Evolutionary conservation across 2,329 filamentous ascomycete genomes (phyloP), one percentile per base, ranked within the genome.

Genomic region (Grosmannia penicillata): DNA sequence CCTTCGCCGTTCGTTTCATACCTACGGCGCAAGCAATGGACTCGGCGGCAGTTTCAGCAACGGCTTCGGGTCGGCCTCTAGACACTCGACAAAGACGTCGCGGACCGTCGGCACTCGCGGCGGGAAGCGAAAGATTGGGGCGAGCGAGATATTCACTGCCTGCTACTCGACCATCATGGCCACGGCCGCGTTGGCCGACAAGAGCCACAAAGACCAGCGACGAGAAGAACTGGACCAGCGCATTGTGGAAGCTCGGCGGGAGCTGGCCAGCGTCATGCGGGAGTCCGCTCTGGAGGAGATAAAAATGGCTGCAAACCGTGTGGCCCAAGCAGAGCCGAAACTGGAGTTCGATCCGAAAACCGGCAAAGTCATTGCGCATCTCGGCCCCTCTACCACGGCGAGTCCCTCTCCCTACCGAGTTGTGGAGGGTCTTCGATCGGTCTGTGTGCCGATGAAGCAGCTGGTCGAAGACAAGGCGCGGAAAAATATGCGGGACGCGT

Each of bases 101-200:
- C 25, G 30, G 13, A 27, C 11, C 10, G n/a, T 31, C 1, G 22
- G 34, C 15, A 6, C 38, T 4, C 17, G 62, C 18, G 58, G 64
- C 24, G 54, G 64, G 37, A 65, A 62, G 49, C 66, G 68, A 38
- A 67, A 66, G 46, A 55, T 66, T 31, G 63, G 62, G 29, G 55
- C 64, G 49, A 58, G 66, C 56, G 61, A 75, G 57, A 45, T 76
- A 43, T 65, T 78, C 51, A 82, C 78, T 19, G 71, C 78, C 28
- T 71, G 69, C 53, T 83, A 82, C 51, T 78, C 78, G 21, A 72
- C 75, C 25, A 68, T 79, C 38, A 70, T 82, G 49, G 77, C 74
- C 6, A 71, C 73, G 3, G 78, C 76, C 2, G 68, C 76, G 10
- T 60, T 79, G 4, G 59, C 71, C 23, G 80, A 85, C 53, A 70